phyloP scores from a whole-genome alignment of 257 asterid species.

The Solanum neorickii region DNA sequence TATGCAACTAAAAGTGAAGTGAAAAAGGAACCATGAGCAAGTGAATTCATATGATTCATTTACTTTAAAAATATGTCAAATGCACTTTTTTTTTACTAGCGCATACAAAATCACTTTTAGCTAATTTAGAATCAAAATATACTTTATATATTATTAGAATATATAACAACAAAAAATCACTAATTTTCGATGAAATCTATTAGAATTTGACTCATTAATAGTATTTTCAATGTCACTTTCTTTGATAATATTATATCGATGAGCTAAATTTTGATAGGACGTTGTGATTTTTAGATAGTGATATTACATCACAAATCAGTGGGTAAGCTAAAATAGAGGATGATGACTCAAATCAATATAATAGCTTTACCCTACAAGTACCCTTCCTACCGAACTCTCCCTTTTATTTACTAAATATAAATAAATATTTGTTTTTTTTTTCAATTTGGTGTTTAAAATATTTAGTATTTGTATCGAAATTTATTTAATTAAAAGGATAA shows the following conservation, averaged over 20 bases:
- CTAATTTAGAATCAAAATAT: not conserved
- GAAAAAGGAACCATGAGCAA: not conserved
- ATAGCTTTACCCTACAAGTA: slow-evolving; percentile 19
- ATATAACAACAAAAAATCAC: not conserved
- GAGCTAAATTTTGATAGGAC: not conserved
- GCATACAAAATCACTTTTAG: not conserved
- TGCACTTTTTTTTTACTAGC: not conserved
- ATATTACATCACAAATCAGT: not conserved
- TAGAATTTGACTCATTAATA: not conserved
- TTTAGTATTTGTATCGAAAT: fast-evolving
- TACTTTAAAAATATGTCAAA: not conserved
- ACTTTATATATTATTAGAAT: not conserved
- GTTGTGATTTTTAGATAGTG: not conserved
- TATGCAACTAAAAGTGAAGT: too few relatives aligned
- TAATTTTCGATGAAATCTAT: fast-evolving
- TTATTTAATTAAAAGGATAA: not conserved
- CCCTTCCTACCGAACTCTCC: slow-evolving; percentile 29
- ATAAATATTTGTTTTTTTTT: not conserved
- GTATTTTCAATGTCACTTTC: not conserved
- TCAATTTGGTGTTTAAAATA: not conserved
- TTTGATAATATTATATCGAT: fast-evolving
- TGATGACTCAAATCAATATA: not conserved
- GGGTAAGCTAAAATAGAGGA: not conserved
- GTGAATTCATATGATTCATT: too few relatives aligned
- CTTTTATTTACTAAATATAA: not conserved